A percentile compares a stretch with the other conserved stretches of the same genome.
Evolutionary conservation across 441 rosid genomes (phyloP).

Genomic region (Arabidopsis hybrid): DNA sequence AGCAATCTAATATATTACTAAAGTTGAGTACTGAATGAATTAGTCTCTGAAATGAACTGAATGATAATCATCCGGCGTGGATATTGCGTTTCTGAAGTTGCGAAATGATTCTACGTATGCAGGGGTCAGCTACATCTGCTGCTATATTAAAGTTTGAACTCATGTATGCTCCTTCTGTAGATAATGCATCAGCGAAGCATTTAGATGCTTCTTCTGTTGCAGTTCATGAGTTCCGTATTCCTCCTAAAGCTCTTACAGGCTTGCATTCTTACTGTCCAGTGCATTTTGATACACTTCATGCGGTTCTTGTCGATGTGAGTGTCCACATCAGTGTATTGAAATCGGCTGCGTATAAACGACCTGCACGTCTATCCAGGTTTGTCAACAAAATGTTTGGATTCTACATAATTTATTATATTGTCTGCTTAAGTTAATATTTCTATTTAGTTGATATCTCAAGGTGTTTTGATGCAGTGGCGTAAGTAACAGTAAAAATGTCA

Average conservation of each 20-base stretch:
- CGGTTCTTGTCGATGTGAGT: constrained; percentile 83
- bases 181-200: constrained; percentile 52
- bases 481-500: constrained; percentile 44
- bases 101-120: constrained; percentile 28
- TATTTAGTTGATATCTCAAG: constrained; percentile 35
- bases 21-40: neutral
- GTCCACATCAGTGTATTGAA: constrained; percentile 76
- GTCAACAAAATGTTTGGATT: constrained; percentile 42
- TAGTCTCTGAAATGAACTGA: neutral
- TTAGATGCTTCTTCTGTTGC: constrained; percentile 67
- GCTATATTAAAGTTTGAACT: constrained; percentile 93
- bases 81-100: neutral
- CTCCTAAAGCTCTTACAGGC: constrained; percentile 92
- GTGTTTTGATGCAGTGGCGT: constrained; percentile 59
- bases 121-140: constrained; percentile 81
- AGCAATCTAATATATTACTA: constrained; percentile 8
- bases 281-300: constrained; percentile 82
- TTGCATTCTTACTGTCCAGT: constrained; percentile 95
- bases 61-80: neutral
- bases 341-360: constrained; percentile 55
- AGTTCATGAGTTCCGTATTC: constrained; percentile 89
- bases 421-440: neutral
- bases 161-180: constrained; percentile 66
- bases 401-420: neutral
- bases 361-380: constrained; percentile 66